Conservation (phyloP, 2,329 filamentous ascomycete species). For the Cephalotrichum gorgonifer region DNA sequence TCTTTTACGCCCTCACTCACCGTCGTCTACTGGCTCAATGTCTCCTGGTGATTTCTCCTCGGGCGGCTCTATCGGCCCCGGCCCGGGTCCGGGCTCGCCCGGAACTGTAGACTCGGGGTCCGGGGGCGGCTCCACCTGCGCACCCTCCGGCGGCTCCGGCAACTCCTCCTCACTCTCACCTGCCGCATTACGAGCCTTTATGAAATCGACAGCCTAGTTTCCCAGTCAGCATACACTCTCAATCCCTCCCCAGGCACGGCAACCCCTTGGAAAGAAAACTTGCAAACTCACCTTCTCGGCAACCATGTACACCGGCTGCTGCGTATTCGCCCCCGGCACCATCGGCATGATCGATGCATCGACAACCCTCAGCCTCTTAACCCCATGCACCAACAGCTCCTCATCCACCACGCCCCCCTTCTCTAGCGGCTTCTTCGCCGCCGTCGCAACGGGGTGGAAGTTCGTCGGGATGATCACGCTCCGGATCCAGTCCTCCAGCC, state of each 20-base stretch:
- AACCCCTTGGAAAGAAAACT: no score
- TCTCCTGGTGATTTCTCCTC: no score
- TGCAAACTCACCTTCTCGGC: constrained; percentile 10
- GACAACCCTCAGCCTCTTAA: constrained; percentile 7
- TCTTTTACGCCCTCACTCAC: no score
- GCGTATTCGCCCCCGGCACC: constrained; percentile 10
- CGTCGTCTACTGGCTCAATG: no score
- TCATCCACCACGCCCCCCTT: constrained; percentile 10
- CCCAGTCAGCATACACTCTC: not conserved
- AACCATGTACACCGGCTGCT: constrained; percentile 10
- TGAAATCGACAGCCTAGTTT: not conserved
- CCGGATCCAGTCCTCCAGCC: constrained; percentile 7
- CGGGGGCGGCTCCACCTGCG: no score
- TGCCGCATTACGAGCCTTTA: not conserved
- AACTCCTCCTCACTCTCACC: no score
- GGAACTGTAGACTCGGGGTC: no score
- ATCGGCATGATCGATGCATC: constrained; percentile 10
- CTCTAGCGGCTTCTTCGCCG: constrained; percentile 9
- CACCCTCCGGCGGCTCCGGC: no score
- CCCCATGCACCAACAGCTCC: constrained; percentile 10
- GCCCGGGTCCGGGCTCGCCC: no score
- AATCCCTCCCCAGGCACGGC: not conserved
- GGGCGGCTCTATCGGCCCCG: no score
- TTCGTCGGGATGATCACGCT: constrained; percentile 8
- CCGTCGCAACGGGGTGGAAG: constrained; percentile 9